Conservation (phyloP, 2,329 filamentous ascomycete genomes). For the Penicillium sp. region DNA sequence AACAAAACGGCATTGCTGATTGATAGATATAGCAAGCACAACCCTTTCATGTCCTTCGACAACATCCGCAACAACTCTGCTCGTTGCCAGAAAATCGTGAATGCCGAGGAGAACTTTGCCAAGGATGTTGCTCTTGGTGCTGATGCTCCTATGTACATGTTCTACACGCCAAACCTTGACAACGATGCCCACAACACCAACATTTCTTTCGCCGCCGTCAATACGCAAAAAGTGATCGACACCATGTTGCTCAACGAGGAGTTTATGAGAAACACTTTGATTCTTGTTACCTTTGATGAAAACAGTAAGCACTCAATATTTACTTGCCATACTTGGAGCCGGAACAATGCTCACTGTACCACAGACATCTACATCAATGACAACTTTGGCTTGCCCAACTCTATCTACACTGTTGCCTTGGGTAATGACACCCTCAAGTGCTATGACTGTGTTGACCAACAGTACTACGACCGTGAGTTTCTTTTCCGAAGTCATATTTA, state of each 20-base stretch:
- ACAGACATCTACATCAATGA: constrained; percentile 12
- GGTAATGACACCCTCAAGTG: constrained; percentile 14
- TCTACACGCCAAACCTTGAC: constrained; percentile 7
- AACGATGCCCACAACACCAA: constrained; percentile 13
- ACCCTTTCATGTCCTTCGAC: constrained; percentile 19
- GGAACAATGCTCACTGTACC: not conserved
- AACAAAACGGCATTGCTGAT: not conserved
- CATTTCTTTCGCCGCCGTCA: constrained; percentile 1
- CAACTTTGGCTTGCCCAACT: constrained; percentile 13
- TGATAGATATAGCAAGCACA: constrained; percentile 13
- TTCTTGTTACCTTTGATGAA: constrained; percentile 17
- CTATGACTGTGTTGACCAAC: constrained; percentile 14
- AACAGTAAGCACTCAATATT: constrained; percentile 12
- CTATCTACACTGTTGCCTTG: constrained; percentile 13
- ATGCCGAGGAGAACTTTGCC: constrained; percentile 15
- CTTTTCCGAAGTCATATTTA: not conserved
- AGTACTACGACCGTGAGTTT: constrained; percentile 16
- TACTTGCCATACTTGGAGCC: not conserved
- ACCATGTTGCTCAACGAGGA: constrained; percentile 14
- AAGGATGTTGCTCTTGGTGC: constrained; percentile 14
- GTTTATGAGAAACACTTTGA: constrained; percentile 18
- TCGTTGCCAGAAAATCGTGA: constrained; percentile 17
- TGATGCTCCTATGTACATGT: constrained; percentile 16
- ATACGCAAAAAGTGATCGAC: constrained; percentile 6
- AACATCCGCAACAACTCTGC: constrained; percentile 16